Percentiles rank a stretch among this genome's conserved stretches.
Evolutionary conservation across 2,329 filamentous ascomycete genomes (phyloP).

Genomic region (Botrytis cinerea): DNA sequence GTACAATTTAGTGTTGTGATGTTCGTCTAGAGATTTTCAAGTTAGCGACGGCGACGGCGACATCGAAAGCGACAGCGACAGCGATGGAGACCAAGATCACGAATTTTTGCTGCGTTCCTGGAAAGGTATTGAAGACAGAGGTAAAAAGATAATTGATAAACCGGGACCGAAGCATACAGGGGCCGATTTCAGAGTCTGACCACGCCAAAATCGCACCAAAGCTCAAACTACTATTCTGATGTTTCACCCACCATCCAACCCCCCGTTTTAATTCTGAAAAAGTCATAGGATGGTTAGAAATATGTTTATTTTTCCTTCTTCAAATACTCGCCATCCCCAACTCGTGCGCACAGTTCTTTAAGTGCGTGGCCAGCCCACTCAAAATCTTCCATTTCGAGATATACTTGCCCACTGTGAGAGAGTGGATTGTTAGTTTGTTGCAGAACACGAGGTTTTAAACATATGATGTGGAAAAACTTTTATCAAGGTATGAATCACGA

Average conservation of each 20-base stretch:
- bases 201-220: constrained; percentile 4
- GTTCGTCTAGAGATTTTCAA: background rate
- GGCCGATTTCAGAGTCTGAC: constrained; percentile 1
- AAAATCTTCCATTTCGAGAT: constrained; percentile 79
- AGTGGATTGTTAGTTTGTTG: background rate
- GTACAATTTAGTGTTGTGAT: background rate
- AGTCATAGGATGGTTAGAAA: background rate
- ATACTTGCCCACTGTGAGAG: constrained; percentile 73
- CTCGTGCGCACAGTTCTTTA: constrained; percentile 53
- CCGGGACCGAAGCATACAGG: background rate
- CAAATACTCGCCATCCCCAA: constrained; percentile 45
- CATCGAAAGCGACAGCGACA: background rate
- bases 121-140: background rate
- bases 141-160: background rate
- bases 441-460: constrained; percentile 11
- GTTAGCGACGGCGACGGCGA: background rate
- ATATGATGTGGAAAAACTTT: background rate
- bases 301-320: background rate
- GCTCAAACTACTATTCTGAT: background rate
- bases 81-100: background rate
- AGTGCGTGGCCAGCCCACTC: constrained; percentile 58
- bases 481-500: background rate
- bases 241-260: constrained; percentile 15
- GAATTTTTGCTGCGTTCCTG: background rate
- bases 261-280: background rate